A percentile compares a stretch with the other conserved stretches of the same genome.
These are phyloP conservation scores for Colletotrichum caudatum DNA, from an alignment of 2,329 filamentous ascomycete species.

Conservation along the genomic window DNA sequence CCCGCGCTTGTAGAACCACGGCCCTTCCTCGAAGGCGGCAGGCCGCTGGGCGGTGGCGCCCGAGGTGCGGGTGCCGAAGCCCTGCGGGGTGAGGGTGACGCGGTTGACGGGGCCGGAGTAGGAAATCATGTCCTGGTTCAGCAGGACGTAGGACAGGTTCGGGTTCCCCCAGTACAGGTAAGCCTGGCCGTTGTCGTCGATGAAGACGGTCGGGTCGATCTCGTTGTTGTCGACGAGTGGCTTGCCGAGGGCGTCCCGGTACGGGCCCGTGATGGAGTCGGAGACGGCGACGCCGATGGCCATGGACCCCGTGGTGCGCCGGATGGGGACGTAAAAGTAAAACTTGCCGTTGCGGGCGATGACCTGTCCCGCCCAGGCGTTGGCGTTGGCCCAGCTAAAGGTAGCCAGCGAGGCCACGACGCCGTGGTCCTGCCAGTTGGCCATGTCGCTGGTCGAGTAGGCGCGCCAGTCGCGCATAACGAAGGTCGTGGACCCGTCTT, in stretches of 20 bases:
- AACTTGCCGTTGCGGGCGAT: constrained; percentile 50
- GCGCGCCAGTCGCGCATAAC: constrained; percentile 51
- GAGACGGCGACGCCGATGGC: constrained; percentile 52
- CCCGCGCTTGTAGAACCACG: constrained; percentile 50
- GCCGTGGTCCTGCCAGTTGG: constrained; percentile 51
- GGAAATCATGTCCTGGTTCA: constrained; percentile 56
- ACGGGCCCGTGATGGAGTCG: constrained; percentile 52
- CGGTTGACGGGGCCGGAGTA: constrained; percentile 44
- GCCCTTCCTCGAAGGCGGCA: constrained; percentile 46
- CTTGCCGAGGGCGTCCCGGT: constrained; percentile 50
- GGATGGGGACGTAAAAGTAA: constrained; percentile 49
- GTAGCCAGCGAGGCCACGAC: constrained; percentile 43
- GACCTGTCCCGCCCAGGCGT: constrained; percentile 52
- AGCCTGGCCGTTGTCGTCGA: constrained; percentile 57
- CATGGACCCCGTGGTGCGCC: constrained; percentile 33
- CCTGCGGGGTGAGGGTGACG: neutral
- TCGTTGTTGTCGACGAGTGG: constrained; percentile 47
- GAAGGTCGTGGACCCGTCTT: constrained; percentile 46
- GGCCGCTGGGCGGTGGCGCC: constrained; percentile 38
- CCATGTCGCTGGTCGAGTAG: constrained; percentile 51
- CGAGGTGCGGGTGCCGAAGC: neutral
- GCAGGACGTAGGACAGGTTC: constrained; percentile 52
- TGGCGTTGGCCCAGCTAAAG: constrained; percentile 51
- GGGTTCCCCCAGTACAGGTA: constrained; percentile 49
- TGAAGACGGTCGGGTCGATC: constrained; percentile 56